These are phyloP conservation scores for Lachnellula occidentalis DNA, from an alignment of 2,329 filamentous ascomycete species.

Conservation along the genomic window DNA sequence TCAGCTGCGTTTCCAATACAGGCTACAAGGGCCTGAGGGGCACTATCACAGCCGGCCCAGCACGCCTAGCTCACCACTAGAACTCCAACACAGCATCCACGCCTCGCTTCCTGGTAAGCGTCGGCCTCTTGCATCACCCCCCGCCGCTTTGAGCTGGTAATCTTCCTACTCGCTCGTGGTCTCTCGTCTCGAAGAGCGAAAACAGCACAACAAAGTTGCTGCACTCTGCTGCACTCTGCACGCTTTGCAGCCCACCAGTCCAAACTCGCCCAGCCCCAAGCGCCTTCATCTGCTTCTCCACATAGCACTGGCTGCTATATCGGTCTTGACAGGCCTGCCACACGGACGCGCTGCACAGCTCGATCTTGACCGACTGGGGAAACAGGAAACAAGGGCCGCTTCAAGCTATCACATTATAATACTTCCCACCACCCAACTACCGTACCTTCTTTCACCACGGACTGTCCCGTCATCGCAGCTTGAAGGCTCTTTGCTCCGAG, in stretches of 20 bases:
- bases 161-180: not conserved
- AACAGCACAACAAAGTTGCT: constrained; percentile 12
- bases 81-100: not conserved
- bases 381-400: constrained; percentile 14
- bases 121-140: constrained; percentile 16
- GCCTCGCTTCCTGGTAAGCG: constrained; percentile 2
- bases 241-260: constrained; percentile 7
- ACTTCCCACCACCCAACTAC: constrained; percentile 17
- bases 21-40: not conserved
- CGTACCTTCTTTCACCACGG: constrained; percentile 20
- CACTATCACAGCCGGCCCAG: not conserved
- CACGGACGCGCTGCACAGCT: constrained; percentile 19
- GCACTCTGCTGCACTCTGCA: constrained; percentile 19
- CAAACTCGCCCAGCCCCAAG: constrained; percentile 8
- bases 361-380: constrained; percentile 15
- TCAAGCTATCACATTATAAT: constrained; percentile 26
- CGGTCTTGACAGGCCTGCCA: constrained; percentile 15
- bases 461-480: constrained; percentile 26
- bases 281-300: constrained; percentile 7
- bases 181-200: not conserved
- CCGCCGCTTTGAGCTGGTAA: constrained; percentile 8
- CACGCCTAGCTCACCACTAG: not conserved
- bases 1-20: constrained; percentile 11
- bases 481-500: constrained; percentile 23
- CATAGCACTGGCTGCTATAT: constrained; percentile 30